Conservation (phyloP, 2,329 filamentous ascomycete genomes). For the Pseudopithomyces maydicus region DNA sequence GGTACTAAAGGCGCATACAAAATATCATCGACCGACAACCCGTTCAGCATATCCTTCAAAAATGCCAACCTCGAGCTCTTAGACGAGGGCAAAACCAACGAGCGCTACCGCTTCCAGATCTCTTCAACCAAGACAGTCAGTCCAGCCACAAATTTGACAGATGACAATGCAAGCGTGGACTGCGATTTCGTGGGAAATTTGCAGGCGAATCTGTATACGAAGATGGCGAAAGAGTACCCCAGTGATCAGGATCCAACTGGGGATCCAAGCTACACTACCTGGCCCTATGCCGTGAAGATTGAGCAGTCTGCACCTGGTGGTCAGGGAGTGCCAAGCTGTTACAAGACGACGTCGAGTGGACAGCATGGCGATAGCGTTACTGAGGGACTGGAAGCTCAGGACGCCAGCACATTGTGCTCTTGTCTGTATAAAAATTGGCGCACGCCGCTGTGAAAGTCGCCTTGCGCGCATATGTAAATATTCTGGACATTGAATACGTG, state of each 20-base stretch:
- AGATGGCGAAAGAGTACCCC: conserved; percentile 49
- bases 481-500: not conserved
- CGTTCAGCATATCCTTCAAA: conserved; percentile 62
- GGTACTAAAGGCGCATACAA: conserved; percentile 48
- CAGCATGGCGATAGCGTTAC: conserved; percentile 41
- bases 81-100: conserved; percentile 54
- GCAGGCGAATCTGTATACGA: conserved; percentile 66
- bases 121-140: conserved; percentile 59
- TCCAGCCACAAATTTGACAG: conserved; percentile 52
- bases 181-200: conserved; percentile 64
- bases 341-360: conserved; percentile 45
- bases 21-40: conserved; percentile 63
- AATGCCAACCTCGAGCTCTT: conserved; percentile 57
- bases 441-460: conserved; percentile 13
- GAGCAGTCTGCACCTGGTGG: conserved; percentile 57
- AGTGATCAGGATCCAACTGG: conserved; percentile 34
- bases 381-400: conserved; percentile 41
- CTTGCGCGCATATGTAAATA: not conserved
- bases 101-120: conserved; percentile 65
- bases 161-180: conserved; percentile 53
- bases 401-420: conserved; percentile 45
- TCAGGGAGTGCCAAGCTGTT: conserved; percentile 60
- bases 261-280: conserved; percentile 37
- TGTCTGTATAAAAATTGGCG: conserved; percentile 55
- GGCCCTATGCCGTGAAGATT: conserved; percentile 59